phyloP scores from a whole-genome alignment of 495 filamentous ascomycete genomes.

The Physcia stellaris region DNA sequence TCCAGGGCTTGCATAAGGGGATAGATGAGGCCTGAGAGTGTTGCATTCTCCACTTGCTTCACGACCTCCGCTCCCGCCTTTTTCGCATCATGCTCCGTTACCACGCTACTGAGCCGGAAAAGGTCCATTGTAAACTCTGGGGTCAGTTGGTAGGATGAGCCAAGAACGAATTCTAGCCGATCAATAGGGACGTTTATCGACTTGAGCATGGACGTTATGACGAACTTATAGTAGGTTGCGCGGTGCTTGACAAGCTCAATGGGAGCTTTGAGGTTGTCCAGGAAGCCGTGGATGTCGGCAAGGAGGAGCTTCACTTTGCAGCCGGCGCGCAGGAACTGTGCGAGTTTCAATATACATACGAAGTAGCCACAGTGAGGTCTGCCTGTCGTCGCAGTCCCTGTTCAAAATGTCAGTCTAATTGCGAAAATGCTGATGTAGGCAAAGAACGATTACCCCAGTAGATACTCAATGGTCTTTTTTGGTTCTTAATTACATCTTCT shows the following conservation, averaged over 20 bases:
- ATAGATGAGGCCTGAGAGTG: slow-evolving; percentile 72
- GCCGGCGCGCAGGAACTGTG: slow-evolving; percentile 71
- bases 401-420: slow-evolving; percentile 5
- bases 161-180: slow-evolving; percentile 71
- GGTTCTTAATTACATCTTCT: slow-evolving; percentile 52
- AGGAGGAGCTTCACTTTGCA: slow-evolving; percentile 72
- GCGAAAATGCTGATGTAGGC: background rate
- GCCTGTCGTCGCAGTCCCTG: slow-evolving; percentile 69
- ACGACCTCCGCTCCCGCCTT: slow-evolving; percentile 88
- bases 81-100: slow-evolving; percentile 56
- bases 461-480: slow-evolving; percentile 57
- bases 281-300: slow-evolving; percentile 49
- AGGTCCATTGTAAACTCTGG: slow-evolving; percentile 61
- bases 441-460: slow-evolving; percentile 58
- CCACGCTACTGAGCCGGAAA: slow-evolving; percentile 45
- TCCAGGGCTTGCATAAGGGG: slow-evolving; percentile 82
- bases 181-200: slow-evolving; percentile 63
- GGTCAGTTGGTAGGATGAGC: slow-evolving; percentile 63
- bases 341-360: slow-evolving; percentile 74
- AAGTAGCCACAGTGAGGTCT: slow-evolving; percentile 76
- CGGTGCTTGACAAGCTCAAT: slow-evolving; percentile 75
- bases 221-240: slow-evolving; percentile 54
- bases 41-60: slow-evolving; percentile 68
- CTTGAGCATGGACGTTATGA: slow-evolving; percentile 52
- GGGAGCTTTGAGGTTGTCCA: slow-evolving; percentile 33